Evolutionary conservation across 139 green algal genomes (phyloP), one percentile per base, ranked within the genome.

Genomic region (Volvox reticuliferus): DNA sequence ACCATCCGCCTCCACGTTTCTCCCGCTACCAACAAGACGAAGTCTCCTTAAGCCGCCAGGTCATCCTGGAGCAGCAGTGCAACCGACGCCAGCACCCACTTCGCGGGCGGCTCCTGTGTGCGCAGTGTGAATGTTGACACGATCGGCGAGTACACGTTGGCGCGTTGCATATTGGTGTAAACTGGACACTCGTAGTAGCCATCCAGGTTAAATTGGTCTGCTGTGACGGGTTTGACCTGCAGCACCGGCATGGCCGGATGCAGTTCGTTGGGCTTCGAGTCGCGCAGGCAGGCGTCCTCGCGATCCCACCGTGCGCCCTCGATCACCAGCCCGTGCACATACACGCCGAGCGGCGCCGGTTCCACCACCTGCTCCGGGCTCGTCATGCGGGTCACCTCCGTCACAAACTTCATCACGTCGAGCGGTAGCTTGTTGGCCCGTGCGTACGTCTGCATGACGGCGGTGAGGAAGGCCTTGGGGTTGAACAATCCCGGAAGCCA

Each of bases 101-200:
- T 98, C 90, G 95, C 82, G 24, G 95, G 55, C 0, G 92, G 82
- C 24, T 98, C 96, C 37, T 93, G 90, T 2, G 95, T 97, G 86
- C 93, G 95, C 89, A 99, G 92, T 24, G 97, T 98, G 92, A 99
- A 98, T 24, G 86, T 96, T 75, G 82, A 93, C 62, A 98, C 95
- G 37, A 95, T 94, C 12, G 97, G 95, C 24, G 92, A 96, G 94
- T 99, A 99, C 26, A 98, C 96, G 88, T 99, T 98, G 69, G 96
- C 96, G 69, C 96, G 93, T 94, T 98, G 96, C 96, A 97, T 97
- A 93, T 99, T 99, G 77, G 94, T 97, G 93, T 98, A 99, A n/a
- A 98, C 96, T 1, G 97, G 97, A 93, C 95, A 97, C 33, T 93
- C 62, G 92, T 98, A 98, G 88, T 97, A 97, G 26, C 95, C 95